These are phyloP conservation scores for Calonectria honghensis DNA, from an alignment of 2,329 filamentous ascomycete species.

Conservation along the genomic window DNA sequence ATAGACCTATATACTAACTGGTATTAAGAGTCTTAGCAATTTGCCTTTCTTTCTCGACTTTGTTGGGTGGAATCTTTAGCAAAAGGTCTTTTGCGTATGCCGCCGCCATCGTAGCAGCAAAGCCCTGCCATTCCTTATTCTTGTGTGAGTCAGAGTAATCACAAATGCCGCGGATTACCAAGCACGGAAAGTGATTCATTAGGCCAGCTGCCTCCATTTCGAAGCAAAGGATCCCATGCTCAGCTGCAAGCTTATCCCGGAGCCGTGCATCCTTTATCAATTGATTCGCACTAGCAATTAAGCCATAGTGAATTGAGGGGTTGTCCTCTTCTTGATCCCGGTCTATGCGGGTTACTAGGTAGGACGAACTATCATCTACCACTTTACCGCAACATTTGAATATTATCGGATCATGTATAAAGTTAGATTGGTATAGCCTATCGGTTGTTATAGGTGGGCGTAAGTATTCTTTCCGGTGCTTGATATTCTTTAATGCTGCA, in stretches of 20 bases:
- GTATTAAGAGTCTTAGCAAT: background rate
- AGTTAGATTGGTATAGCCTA: too few relatives aligned
- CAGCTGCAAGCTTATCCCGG: background rate
- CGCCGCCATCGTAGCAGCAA: background rate
- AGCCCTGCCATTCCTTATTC: background rate
- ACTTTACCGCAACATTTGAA: too few relatives aligned
- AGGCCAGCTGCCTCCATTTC: background rate
- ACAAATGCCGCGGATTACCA: background rate
- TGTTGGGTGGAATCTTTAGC: rapidly evolving
- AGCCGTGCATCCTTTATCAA: background rate
- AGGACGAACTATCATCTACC: too few relatives aligned
- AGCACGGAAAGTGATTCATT: background rate
- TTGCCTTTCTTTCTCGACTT: background rate
- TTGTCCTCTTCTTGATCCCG: too few relatives aligned
- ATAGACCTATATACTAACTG: background rate
- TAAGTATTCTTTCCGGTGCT: too few relatives aligned
- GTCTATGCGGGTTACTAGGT: too few relatives aligned
- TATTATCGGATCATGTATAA: too few relatives aligned
- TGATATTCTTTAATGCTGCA: too few relatives aligned
- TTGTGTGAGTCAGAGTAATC: background rate
- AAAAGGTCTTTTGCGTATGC: background rate
- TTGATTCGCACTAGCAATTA: background rate
- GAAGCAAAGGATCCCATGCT: background rate
- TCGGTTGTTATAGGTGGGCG: too few relatives aligned
- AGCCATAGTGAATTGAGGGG: too few relatives aligned